Conservation (phyloP, 768 basidiomycete genomes). For the Udeniomyces megalosporus region DNA sequence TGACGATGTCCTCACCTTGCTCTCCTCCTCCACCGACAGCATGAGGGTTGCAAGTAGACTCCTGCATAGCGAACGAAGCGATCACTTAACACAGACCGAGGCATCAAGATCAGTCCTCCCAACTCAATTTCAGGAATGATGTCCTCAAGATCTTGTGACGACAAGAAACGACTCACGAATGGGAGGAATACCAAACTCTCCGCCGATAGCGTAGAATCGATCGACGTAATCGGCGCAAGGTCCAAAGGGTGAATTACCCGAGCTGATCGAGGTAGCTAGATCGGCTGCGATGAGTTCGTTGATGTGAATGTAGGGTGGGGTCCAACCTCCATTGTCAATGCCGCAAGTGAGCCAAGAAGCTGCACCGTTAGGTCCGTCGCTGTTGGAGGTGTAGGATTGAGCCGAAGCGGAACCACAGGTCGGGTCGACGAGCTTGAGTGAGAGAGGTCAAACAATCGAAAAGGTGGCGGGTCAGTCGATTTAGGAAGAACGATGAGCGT, state of each 20-base stretch:
- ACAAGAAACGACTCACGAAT: slow-evolving; percentile 31
- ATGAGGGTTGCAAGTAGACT: slow-evolving; percentile 52
- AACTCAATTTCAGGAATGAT: neutral
- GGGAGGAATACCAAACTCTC: slow-evolving; percentile 37
- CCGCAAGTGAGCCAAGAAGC: slow-evolving; percentile 13
- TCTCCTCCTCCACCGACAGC: slow-evolving; percentile 61
- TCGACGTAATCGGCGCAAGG: slow-evolving; percentile 26
- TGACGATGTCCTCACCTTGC: no score
- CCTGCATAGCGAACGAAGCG: slow-evolving; percentile 80
- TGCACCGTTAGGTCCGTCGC: slow-evolving; percentile 3
- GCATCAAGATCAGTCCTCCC: neutral
- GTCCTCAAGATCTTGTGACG: neutral
- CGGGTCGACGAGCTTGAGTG: slow-evolving; percentile 5
- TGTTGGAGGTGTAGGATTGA: neutral
- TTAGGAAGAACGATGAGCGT: neutral
- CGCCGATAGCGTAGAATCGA: slow-evolving; percentile 23
- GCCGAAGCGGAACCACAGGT: slow-evolving; percentile 9
- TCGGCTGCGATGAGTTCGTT: slow-evolving; percentile 13
- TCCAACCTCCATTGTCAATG: slow-evolving; percentile 13
- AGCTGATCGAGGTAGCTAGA: slow-evolving; percentile 6
- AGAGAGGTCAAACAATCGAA: neutral
- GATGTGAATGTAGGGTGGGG: slow-evolving; percentile 13
- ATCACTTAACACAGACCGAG: slow-evolving; percentile 33
- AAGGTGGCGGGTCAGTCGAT: neutral
- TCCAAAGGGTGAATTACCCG: slow-evolving; percentile 18